These are phyloP conservation scores for Suhomyces terraborum DNA, from an alignment of 1,139 yeast species.

Conservation along the genomic window DNA sequence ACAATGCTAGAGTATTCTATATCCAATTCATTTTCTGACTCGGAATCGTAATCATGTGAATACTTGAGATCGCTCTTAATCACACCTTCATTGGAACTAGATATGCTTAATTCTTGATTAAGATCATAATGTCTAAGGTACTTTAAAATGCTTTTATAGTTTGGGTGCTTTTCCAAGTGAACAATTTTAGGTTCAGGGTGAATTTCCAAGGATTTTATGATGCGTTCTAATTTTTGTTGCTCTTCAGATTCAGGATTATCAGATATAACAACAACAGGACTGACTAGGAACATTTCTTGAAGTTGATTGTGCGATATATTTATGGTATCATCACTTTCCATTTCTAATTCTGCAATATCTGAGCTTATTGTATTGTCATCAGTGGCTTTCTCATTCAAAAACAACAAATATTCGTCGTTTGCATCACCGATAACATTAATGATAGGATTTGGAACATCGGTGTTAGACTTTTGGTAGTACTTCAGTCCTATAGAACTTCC, in stretches of 20 bases:
- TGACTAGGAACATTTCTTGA: conserved; percentile 33
- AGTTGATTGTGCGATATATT: conserved; percentile 27
- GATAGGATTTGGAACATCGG: conserved; percentile 11
- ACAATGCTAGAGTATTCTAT: conserved; percentile 11
- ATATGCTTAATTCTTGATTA: conserved; percentile 9
- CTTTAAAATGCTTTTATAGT: conserved; percentile 25
- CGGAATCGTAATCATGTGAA: conserved; percentile 2
- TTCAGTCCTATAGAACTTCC: neutral
- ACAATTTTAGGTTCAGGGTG: conserved; percentile 38
- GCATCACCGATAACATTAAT: conserved; percentile 12
- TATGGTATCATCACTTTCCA: conserved; percentile 9
- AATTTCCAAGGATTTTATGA: conserved; percentile 25
- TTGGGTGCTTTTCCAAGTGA: conserved; percentile 36
- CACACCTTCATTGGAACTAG: conserved; percentile 6
- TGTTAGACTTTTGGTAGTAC: neutral
- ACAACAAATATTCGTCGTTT: conserved; percentile 9
- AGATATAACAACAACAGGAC: conserved; percentile 29
- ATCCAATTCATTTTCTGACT: conserved; percentile 12
- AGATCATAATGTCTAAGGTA: conserved; percentile 28
- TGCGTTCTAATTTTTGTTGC: conserved; percentile 27
- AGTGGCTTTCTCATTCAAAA: conserved; percentile 8
- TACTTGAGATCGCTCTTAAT: conserved; percentile 16
- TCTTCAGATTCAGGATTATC: conserved; percentile 20
- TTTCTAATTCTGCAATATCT: neutral
- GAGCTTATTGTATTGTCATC: conserved; percentile 5